Conservation (phyloP, 495 filamentous ascomycete species). For the Xylaria venustula region DNA sequence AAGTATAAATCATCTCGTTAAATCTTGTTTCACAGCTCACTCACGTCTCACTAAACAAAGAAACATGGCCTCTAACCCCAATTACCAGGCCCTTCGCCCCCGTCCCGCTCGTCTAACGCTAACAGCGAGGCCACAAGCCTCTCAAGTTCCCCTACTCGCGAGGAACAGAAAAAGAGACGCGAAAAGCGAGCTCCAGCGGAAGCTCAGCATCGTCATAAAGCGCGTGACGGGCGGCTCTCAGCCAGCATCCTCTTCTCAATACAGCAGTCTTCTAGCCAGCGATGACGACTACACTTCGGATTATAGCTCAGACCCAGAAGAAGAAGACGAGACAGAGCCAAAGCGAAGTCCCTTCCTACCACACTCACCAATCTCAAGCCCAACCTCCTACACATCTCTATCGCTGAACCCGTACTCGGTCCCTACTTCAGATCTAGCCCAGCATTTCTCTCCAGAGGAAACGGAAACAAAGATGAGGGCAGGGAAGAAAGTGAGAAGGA, state of each 20-base stretch:
- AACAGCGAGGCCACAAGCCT: neutral
- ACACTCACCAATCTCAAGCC: neutral
- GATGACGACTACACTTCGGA: too few relatives aligned
- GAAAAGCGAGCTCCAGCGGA: neutral
- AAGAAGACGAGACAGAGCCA: too few relatives aligned
- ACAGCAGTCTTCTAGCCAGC: too few relatives aligned
- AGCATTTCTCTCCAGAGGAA: neutral
- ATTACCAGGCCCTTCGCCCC: too few relatives aligned
- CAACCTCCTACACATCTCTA: slow-evolving; percentile 3
- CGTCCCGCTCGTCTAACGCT: too few relatives aligned
- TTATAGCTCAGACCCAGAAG: too few relatives aligned
- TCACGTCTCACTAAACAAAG: too few relatives aligned
- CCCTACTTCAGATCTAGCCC: neutral
- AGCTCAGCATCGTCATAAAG: neutral
- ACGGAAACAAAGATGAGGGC: neutral
- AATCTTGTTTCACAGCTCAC: too few relatives aligned
- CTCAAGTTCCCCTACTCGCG: neutral
- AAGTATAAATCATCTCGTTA: too few relatives aligned
- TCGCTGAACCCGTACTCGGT: slow-evolving; percentile 4
- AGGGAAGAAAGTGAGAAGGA: neutral
- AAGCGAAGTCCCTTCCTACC: neutral
- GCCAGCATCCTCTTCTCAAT: too few relatives aligned
- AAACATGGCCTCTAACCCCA: too few relatives aligned
- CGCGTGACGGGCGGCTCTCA: neutral
- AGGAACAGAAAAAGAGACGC: neutral